A percentile compares a stretch with the other conserved stretches of the same genome.
Conservation (phyloP, 2,329 filamentous ascomycete genomes). For the Stagonosporopsis vannaccii region DNA sequence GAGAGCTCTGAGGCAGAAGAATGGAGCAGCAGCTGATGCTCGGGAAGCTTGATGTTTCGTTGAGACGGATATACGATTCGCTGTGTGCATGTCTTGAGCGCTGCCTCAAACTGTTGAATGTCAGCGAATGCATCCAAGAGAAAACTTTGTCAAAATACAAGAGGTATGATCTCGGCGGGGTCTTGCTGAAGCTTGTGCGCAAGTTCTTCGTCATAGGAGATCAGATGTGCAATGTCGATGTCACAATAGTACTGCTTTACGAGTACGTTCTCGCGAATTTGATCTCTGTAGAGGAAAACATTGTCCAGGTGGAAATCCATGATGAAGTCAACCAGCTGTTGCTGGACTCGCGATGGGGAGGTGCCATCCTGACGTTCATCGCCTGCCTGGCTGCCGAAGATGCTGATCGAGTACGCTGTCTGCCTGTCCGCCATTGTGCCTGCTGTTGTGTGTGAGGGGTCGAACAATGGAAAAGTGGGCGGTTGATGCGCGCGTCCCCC, state of each 20-base stretch:
- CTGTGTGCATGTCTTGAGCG: constrained; percentile 88
- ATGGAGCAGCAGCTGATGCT: constrained; percentile 94
- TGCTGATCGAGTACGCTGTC: constrained; percentile 83
- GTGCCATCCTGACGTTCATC: constrained; percentile 42
- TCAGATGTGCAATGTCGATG: constrained; percentile 92
- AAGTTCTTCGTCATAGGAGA: constrained; percentile 94
- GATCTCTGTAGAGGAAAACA: constrained; percentile 94
- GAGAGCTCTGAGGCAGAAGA: constrained; percentile 90
- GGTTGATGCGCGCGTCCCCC: constrained; percentile 29
- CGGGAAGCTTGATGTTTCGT: constrained; percentile 73
- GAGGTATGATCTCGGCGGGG: constrained; percentile 88
- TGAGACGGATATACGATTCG: constrained; percentile 87
- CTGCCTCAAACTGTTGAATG: constrained; percentile 78
- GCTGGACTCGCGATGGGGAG: constrained; percentile 64
- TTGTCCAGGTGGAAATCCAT: constrained; percentile 94
- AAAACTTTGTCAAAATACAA: constrained; percentile 65
- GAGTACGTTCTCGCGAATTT: constrained; percentile 92
- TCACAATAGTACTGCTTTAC: constrained; percentile 96
- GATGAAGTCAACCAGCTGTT: constrained; percentile 86
- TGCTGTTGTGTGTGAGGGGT: constrained; percentile 25
- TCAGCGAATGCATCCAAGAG: constrained; percentile 21
- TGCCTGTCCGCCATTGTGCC: constrained; percentile 69
- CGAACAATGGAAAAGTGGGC: constrained; percentile 18
- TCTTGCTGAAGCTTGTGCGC: constrained; percentile 89
- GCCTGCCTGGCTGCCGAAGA: constrained; percentile 64